Conservation (phyloP, 2,329 filamentous ascomycete species). For the Clarireedia monteithiana region DNA sequence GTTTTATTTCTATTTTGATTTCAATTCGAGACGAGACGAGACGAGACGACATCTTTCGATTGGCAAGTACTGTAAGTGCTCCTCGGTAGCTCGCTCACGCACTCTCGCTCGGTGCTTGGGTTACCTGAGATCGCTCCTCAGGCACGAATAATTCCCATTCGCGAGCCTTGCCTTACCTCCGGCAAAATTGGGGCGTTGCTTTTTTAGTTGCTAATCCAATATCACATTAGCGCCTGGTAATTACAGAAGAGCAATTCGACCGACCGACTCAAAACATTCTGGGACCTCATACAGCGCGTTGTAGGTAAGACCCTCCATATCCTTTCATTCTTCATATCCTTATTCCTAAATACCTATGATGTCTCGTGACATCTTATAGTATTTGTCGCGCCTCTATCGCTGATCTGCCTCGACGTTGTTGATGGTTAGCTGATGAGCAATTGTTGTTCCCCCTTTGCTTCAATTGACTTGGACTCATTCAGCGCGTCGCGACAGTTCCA, state of each 20-base stretch:
- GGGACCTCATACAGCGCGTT: slow-evolving; percentile 18
- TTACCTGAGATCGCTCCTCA: too few species aligned
- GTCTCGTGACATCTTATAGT: slow-evolving; percentile 12
- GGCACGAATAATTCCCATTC: too few species aligned
- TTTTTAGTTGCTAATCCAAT: slow-evolving; percentile 11
- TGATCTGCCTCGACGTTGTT: slow-evolving; percentile 1
- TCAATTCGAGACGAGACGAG: not conserved
- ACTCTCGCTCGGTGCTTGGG: too few species aligned
- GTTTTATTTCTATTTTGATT: not conserved
- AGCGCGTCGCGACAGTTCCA: slow-evolving; percentile 8
- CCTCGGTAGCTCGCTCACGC: too few species aligned
- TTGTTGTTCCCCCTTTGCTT: slow-evolving; percentile 10
- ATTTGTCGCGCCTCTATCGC: slow-evolving; percentile 6
- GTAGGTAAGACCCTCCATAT: slow-evolving; percentile 29
- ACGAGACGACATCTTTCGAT: too few species aligned
- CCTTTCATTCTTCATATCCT: slow-evolving; percentile 7
- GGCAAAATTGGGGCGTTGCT: slow-evolving; percentile 1
- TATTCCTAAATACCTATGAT: slow-evolving; percentile 8
- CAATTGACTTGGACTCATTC: slow-evolving; percentile 1
- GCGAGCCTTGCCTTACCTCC: too few species aligned
- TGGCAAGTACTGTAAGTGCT: too few species aligned
- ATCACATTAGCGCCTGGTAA: not conserved
- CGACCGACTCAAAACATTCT: slow-evolving; percentile 10
- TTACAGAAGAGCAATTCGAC: slow-evolving; percentile 2
- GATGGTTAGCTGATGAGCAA: slow-evolving; percentile 11